Base-by-base conservation (phyloP, 2,329 filamentous ascomycete species). In the Bimuria novae-zelandiae region DNA sequence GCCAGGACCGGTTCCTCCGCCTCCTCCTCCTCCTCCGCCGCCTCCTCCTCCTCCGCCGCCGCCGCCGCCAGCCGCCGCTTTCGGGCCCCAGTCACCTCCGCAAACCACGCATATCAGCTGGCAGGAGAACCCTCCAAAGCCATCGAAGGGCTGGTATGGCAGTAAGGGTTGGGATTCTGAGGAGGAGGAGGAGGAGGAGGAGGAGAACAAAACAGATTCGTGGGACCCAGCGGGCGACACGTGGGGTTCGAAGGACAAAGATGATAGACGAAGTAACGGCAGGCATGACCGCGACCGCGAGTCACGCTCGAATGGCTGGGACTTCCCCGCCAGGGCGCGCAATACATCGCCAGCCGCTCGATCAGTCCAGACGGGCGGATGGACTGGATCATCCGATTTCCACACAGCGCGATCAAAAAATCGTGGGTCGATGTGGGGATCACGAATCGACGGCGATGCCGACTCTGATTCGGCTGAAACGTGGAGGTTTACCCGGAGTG, bases 151-250 rank as follows among this genome's bases (percentile, higher is more conserved):
- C 46, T 40, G 19, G 42, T 48, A 19, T 60, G 58, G 3, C 5
- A 11, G 11, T 37, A 36, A 37, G 7, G 53, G 37, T 7, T 69
- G 63, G 63, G 44, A 25, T 12, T 51, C 52, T 17, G 43, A 21
- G 10, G 55, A 58, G 2, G n/a, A n/a, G n/a, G n/a, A n/a, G n/a
- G 50, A 61, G 11, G 55, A 54, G 0, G 19, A 40, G 3, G 49
- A 61, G 7, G 55, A 54, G 0, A 25, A 43, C 6, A 45, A 3
- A 8, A 4, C 49, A 4, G 62, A 65, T 7, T 57, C 61, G 3
- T 67, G 64, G 64, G 56, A 63, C 10, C n/a, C n/a, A n/a, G 56
- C 54, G 1, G 57, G 57, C 7, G 56, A 63, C 11, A 56, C 61
- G 1, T 61, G 59, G 61, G 51, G 21, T 11, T 14, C 46, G 46